Percentiles rank a stretch among this genome's conserved stretches.
phyloP scores from a whole-genome alignment of 805 yeast genomes.

The Ogataea nakhonphanomensis region DNA sequence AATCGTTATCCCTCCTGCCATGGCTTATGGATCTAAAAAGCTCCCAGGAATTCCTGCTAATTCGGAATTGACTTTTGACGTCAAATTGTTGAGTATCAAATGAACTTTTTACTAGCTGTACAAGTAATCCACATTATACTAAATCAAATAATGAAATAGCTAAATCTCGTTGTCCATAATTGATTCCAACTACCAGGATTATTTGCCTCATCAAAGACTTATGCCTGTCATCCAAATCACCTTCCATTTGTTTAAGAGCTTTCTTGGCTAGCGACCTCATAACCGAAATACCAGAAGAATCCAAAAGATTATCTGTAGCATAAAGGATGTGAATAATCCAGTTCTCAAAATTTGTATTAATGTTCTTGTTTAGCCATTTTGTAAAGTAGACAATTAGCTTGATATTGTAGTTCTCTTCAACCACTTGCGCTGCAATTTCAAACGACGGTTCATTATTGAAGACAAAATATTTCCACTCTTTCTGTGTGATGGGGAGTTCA shows the following conservation, averaged over 20 bases:
- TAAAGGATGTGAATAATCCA: constrained; percentile 43
- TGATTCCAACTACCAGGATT: constrained; percentile 19
- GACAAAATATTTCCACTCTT: constrained; percentile 42
- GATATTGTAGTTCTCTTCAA: constrained; percentile 36
- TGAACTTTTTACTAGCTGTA: constrained; percentile 32
- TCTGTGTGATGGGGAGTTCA: constrained; percentile 36
- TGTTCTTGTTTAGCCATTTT: constrained; percentile 38
- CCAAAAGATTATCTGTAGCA: constrained; percentile 37
- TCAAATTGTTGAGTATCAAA: constrained; percentile 86
- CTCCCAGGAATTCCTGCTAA: constrained; percentile 98
- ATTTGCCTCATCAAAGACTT: constrained; percentile 16
- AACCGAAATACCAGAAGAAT: constrained; percentile 37
- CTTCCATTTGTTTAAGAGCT: constrained; percentile 26
- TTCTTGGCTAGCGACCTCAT: constrained; percentile 41
- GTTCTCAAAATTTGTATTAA: constrained; percentile 25
- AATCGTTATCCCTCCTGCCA: constrained; percentile 89
- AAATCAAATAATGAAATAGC: constrained; percentile 5
- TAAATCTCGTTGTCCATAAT: constrained; percentile 29
- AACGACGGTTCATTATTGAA: constrained; percentile 33
- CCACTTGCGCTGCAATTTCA: constrained; percentile 27
- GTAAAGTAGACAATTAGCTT: constrained; percentile 39
- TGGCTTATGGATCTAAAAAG: constrained; percentile 93
- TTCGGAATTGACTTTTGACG: constrained; percentile 94
- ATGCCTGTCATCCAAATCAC: constrained; percentile 20
- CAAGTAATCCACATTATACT: neutral